A percentile compares a stretch with the other conserved stretches of the same genome.
Evolutionary conservation across 352 stramenopile genomes (phyloP).

Genomic region (Phytophthora sp.): DNA sequence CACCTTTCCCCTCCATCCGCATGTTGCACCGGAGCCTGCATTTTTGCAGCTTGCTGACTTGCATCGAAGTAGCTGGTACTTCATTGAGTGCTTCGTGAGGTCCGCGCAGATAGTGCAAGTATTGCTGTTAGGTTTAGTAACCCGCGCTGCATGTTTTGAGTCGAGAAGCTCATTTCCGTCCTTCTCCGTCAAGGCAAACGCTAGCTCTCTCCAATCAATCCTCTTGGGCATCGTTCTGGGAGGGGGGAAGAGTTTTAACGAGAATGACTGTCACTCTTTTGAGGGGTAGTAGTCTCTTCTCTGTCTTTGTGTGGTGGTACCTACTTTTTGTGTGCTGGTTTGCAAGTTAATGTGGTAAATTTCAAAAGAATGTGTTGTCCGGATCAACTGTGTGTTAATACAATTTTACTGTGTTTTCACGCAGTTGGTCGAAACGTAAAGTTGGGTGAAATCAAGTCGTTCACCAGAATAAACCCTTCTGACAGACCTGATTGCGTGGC

Average conservation of each 20-base stretch:
- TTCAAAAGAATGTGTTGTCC: no score
- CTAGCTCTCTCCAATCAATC: slow-evolving; percentile 2
- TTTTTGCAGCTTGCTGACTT: not conserved
- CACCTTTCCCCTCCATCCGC: not conserved
- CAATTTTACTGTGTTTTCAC: no score
- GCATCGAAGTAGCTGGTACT: slow-evolving; percentile 2
- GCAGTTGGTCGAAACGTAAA: no score
- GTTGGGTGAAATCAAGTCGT: no score
- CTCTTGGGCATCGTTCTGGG: not conserved
- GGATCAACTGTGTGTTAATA: no score
- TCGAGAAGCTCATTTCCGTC: not conserved
- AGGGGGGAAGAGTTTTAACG: not conserved
- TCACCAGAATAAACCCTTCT: no score
- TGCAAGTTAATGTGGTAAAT: no score
- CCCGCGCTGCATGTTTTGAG: not conserved
- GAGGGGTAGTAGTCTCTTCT: no score
- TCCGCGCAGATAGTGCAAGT: not conserved
- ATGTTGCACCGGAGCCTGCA: not conserved
- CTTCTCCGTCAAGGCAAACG: not conserved
- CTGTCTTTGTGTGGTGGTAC: no score
- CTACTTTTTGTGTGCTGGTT: no score
- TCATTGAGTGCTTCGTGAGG: not conserved
- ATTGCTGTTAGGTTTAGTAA: not conserved
- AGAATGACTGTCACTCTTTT: no score
- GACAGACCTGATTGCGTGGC: no score